Evolutionary conservation across 2,329 filamentous ascomycete species (phyloP), one percentile per base, ranked within the genome.

Genomic region (Fusarium albidum): DNA sequence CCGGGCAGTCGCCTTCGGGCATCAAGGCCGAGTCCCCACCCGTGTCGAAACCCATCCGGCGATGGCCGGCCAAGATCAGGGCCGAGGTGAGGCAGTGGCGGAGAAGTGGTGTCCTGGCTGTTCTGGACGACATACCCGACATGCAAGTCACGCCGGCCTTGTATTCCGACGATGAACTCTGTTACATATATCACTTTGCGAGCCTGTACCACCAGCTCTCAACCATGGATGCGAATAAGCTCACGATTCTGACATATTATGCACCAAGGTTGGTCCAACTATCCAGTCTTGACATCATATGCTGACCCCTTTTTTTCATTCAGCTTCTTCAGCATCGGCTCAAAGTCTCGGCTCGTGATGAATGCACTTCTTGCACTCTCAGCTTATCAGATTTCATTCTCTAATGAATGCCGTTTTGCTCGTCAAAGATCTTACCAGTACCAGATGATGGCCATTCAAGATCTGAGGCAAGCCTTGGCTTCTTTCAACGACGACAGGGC

Each of bases 81-180:
- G 55, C 55, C 31, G 55, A 58, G 21, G 55, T 58, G 32, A 55
- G 55, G 26, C 55, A 58, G 18, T 58, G 55, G 55, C 48, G 55
- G 27, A 58, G 55, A 32, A 58, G 55, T 18, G 55, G 55, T 9
- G 54, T 55, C 5, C 45, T 58, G 55, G 55, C 55, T 5, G 43
- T 58, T 9, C 55, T 55, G 5, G 55, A 58, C n/a, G 34, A 34
- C 12, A 49, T 42, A 2, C 42, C 44, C 28, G 28, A 38, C 17
- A 58, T 58, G 44, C 41, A 25, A 29, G 31, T 58, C 27, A 49
- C 58, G n/a, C 55, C 55, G 2, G 49, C 55, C 0, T 49, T 58
- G 11, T 58, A 58, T 18, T 58, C 55, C 6, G 55, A 58, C 11
- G 55, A 58, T 26, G 55, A 58, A 21, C 27, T 58, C 6, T 58